phyloP scores from a whole-genome alignment of 768 basidiomycete species.

The Dentipellis fragilis region DNA sequence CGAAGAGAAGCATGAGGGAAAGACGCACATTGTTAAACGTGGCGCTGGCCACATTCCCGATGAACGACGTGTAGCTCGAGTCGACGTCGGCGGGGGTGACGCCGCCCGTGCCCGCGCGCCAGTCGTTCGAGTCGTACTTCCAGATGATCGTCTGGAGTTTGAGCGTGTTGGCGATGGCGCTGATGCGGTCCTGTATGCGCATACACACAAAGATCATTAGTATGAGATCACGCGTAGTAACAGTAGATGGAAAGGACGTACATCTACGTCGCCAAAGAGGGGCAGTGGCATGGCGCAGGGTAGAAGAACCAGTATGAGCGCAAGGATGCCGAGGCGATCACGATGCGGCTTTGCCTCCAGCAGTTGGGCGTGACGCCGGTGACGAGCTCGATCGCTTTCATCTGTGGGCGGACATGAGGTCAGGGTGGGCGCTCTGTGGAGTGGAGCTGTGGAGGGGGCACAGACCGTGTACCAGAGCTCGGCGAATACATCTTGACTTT shows the following conservation, averaged over 20 bases:
- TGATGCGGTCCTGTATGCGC: slow-evolving; percentile 43
- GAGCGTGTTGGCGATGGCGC: slow-evolving; percentile 57
- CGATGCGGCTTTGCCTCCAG: slow-evolving; percentile 25
- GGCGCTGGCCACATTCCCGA: slow-evolving; percentile 5
- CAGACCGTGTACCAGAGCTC: slow-evolving; percentile 65
- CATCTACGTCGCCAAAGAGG: slow-evolving; percentile 58
- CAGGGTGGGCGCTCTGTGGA: too few species aligned
- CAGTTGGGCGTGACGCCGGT: slow-evolving; percentile 48
- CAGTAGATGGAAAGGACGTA: neutral
- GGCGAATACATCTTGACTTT: slow-evolving; percentile 60
- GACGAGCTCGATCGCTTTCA: slow-evolving; percentile 45
- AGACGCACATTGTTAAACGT: neutral
- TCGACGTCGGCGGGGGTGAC: slow-evolving; percentile 5
- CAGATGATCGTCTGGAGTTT: slow-evolving; percentile 67
- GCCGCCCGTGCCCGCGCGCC: slow-evolving; percentile 27
- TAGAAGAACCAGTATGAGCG: neutral
- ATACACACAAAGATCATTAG: neutral
- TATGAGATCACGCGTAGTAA: neutral
- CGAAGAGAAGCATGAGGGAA: neutral
- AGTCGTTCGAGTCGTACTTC: slow-evolving; percentile 64
- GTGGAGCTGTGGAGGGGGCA: neutral
- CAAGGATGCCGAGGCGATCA: neutral
- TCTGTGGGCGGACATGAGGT: slow-evolving; percentile 16
- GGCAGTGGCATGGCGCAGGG: slow-evolving; percentile 21
- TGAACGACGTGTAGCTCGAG: neutral